A percentile compares a stretch with the other conserved stretches of the same genome.
Evolutionary conservation across 495 filamentous ascomycete genomes (phyloP).

Genomic region (Aspergillus cavernicola): DNA sequence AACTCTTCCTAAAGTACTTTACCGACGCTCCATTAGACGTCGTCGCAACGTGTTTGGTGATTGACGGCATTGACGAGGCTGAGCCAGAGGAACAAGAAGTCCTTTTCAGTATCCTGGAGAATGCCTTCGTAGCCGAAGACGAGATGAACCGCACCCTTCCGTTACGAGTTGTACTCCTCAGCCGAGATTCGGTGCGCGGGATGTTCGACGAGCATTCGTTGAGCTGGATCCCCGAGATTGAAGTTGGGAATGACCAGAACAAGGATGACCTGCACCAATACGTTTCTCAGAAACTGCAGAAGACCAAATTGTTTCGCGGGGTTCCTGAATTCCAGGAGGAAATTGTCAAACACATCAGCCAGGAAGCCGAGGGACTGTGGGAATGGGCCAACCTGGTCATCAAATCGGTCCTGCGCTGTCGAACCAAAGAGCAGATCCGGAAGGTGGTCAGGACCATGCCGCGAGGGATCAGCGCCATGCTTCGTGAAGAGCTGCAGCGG

Average conservation of each 20-base stretch:
- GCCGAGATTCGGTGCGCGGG: conserved; percentile 13
- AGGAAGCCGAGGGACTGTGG: conserved; percentile 17
- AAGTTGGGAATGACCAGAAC: conserved; percentile 7
- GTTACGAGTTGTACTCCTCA: conserved; percentile 15
- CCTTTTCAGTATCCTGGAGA: background rate
- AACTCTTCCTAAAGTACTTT: background rate
- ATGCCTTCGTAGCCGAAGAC: background rate
- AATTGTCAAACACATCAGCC: conserved; percentile 2
- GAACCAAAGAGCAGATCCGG: conserved; percentile 16
- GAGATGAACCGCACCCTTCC: no score
- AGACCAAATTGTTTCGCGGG: conserved; percentile 4
- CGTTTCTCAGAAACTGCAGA: conserved; percentile 7
- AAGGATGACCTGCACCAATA: conserved; percentile 14
- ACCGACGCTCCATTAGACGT: no score
- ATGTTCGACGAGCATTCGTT: conserved; percentile 10
- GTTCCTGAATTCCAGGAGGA: conserved; percentile 6
- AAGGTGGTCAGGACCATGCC: conserved; percentile 11
- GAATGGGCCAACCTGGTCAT: conserved; percentile 23
- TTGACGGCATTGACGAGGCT: background rate
- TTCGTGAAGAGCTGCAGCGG: conserved; percentile 13
- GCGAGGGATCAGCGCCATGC: conserved; percentile 15
- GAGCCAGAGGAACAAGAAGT: background rate
- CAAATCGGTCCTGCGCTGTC: conserved; percentile 9
- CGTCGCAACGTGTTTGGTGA: background rate
- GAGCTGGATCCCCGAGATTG: conserved; percentile 4